phyloP scores from a whole-genome alignment of 2,329 filamentous ascomycete species.

The Karstenula rhodostoma region DNA sequence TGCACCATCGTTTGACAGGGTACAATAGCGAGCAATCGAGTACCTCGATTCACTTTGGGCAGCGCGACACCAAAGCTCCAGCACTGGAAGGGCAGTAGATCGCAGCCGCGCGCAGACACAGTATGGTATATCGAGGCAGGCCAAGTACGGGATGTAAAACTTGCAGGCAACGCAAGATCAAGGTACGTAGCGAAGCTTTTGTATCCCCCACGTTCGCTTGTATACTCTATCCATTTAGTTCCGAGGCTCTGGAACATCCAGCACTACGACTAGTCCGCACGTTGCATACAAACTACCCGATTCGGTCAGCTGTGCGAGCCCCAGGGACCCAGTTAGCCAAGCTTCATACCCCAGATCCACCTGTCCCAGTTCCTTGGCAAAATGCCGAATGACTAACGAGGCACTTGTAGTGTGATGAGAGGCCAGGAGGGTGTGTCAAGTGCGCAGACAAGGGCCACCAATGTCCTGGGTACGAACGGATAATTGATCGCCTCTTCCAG shows the following conservation, averaged over 20 bases:
- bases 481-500: conserved; percentile 39
- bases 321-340: background rate
- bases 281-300: background rate
- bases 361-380: background rate
- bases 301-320: conserved; percentile 9
- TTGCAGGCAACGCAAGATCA: conserved; percentile 53
- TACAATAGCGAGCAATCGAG: background rate
- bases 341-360: background rate
- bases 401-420: conserved; percentile 40
- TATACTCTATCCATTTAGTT: background rate
- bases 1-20: background rate
- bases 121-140: conserved; percentile 45
- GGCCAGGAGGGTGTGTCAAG: conserved; percentile 35
- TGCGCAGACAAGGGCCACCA: conserved; percentile 31
- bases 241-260: background rate
- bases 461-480: conserved; percentile 46
- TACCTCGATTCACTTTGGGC: background rate
- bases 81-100: background rate
- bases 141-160: conserved; percentile 45
- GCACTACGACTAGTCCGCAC: background rate
- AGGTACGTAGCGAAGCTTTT: conserved; percentile 35
- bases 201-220: background rate
- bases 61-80: background rate
- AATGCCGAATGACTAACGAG: conserved; percentile 1
- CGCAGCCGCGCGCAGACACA: conserved; percentile 5